Base-by-base conservation (phyloP, 2,329 filamentous ascomycete genomes). In the Colletotrichum ledebouriae region DNA sequence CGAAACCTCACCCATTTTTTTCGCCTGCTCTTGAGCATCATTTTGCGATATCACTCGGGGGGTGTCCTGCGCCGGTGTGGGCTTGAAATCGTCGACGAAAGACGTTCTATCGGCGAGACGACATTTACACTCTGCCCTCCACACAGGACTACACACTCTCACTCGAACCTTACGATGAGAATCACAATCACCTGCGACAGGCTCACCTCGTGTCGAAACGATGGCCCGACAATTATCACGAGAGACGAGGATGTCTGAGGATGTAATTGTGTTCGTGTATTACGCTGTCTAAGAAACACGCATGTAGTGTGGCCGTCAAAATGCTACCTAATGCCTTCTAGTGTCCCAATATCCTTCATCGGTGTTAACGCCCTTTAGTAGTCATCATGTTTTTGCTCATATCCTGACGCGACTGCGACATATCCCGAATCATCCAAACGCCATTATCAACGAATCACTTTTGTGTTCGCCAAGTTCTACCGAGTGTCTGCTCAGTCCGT, bases 401-500 rank as follows among this genome's bases (percentile, higher is more conserved):
- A 56, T 56, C 20, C 66, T 12, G 42, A 39, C 34, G 47, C 61
- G 22, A 68, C 59, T 68, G 56, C 66, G 61, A 69, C 61, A 66
- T 66, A 10, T 33, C 37, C 49, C 61, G 22, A 69, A 25, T 20
- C 20, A 44, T 42, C 47, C 41, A 69, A 69, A 69, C 66, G 61
- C 66, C 61, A 34, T 39, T 42, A 44, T 17, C 22, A 56, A 17
- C n/a, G 17, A 56, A 22, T 22, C 49, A 33, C 41, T 60, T 69
- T 69, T 56, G 22, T 73, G 72, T 72, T 71, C 29, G 29, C 29
- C 29, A 29, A 29, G 29, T 29, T 9, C 29, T 29, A 29, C 29
- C 29, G 6, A 29, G 7, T 1, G 6, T 9, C 29, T 29, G 29
- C 29, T 29, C 7, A 69, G 55, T 81, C 79, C 55, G 78, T 77